A percentile compares a stretch with the other conserved stretches of the same genome.
Evolutionary conservation across 73 alveolate species (phyloP).

Genomic region (Paramecium biaurelia): DNA sequence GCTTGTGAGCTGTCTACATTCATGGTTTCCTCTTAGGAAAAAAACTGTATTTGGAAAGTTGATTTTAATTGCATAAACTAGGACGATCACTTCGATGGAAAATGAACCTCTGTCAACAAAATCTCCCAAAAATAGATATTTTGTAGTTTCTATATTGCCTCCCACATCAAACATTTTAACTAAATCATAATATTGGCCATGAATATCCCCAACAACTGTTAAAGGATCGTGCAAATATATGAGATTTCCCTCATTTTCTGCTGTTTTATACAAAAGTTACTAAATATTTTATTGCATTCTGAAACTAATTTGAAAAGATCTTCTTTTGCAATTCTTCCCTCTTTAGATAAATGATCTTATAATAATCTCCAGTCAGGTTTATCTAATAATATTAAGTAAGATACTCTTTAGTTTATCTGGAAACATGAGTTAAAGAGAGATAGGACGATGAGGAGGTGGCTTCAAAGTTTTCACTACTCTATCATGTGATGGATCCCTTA

Average conservation of each 20-base stretch:
- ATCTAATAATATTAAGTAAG: background rate
- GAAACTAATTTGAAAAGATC: slow-evolving; percentile 53
- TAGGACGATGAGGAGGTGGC: slow-evolving; percentile 58
- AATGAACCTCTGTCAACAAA: slow-evolving; percentile 95
- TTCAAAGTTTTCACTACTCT: slow-evolving; percentile 41
- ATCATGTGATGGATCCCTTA: slow-evolving; percentile 55
- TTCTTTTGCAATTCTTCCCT: slow-evolving; percentile 81
- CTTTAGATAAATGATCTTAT: slow-evolving; percentile 82
- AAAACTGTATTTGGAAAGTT: slow-evolving; percentile 80
- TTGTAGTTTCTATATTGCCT: slow-evolving; percentile 90
- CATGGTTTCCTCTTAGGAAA: slow-evolving; percentile 91
- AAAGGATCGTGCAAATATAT: slow-evolving; percentile 84
- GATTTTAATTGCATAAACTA: slow-evolving; percentile 79
- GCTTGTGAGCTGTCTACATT: slow-evolving; percentile 86
- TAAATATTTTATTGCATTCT: slow-evolving; percentile 72
- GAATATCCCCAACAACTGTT: slow-evolving; percentile 97
- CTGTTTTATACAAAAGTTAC: slow-evolving; percentile 63
- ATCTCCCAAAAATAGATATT: slow-evolving; percentile 92
- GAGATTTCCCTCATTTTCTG: slow-evolving; percentile 92
- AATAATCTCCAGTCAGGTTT: slow-evolving; percentile 90
- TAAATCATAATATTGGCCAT: slow-evolving; percentile 93
- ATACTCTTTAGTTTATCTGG: background rate
- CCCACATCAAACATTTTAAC: slow-evolving; percentile 91
- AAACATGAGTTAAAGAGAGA: slow-evolving; percentile 25
- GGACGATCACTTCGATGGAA: slow-evolving; percentile 87